Conservation (phyloP, 345 rosid species). For the Pistacia integerrima region DNA sequence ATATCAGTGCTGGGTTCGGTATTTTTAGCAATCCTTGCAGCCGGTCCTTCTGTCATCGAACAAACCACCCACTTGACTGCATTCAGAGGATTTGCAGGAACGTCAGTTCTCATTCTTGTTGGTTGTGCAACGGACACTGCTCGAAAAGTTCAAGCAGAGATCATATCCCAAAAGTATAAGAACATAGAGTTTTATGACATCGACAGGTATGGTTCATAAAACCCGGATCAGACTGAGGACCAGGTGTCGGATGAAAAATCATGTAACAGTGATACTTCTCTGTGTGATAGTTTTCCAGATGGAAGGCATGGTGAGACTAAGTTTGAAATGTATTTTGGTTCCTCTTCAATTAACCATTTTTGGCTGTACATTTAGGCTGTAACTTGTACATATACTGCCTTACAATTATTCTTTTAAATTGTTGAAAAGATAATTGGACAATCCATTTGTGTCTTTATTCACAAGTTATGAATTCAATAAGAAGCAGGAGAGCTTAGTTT, state of each 20-base stretch:
- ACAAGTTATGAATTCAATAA: not conserved
- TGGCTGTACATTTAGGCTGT: not conserved
- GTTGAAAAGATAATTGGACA: not conserved
- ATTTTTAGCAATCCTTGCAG: slow-evolving; percentile 88
- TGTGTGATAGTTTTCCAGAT: not conserved
- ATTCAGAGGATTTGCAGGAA: slow-evolving; percentile 97
- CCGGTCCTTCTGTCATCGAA: slow-evolving; percentile 94
- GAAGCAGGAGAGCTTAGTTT: not conserved
- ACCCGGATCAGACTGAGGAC: not conserved
- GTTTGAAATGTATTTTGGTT: not conserved
- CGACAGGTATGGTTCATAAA: slow-evolving; percentile 44
- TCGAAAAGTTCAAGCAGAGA: slow-evolving; percentile 95
- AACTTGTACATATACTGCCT: slow-evolving; percentile 5
- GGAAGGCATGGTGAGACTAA: not conserved
- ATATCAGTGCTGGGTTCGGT: slow-evolving; percentile 92
- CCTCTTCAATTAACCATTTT: not conserved
- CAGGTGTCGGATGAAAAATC: not conserved
- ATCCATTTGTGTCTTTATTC: not conserved
- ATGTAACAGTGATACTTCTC: not conserved
- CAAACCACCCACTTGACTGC: slow-evolving; percentile 92
- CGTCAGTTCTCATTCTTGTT: slow-evolving; percentile 95
- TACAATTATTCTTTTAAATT: not conserved
- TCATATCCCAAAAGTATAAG: slow-evolving; percentile 94
- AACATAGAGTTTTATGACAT: slow-evolving; percentile 87
- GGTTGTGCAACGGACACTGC: slow-evolving; percentile 99